phyloP scores from a whole-genome alignment of 345 rosid species.

The Clarkia xantiana region DNA sequence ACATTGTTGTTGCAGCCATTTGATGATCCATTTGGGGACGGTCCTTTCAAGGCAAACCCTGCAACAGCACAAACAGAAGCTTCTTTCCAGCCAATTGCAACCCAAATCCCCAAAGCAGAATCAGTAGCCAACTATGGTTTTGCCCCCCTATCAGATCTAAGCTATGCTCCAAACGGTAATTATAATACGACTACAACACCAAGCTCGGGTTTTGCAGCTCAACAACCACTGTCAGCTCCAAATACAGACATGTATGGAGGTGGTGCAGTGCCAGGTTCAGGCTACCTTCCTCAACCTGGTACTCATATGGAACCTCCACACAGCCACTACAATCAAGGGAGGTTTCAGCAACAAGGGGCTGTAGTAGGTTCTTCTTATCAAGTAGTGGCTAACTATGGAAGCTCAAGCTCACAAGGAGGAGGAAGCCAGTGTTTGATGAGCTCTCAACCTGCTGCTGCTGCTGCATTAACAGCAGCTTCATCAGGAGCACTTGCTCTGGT shows the following conservation, averaged over 20 bases:
- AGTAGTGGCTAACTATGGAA: constrained; percentile 19
- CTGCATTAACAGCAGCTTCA: constrained; percentile 39
- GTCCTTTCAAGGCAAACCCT: constrained; percentile 70
- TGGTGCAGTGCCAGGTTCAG: not conserved
- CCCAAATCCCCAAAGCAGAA: constrained; percentile 23
- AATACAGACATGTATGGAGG: constrained; percentile 3
- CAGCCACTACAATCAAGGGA: too few relatives aligned
- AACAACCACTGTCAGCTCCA: not conserved
- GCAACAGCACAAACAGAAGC: constrained; percentile 26
- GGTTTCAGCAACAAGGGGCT: not conserved
- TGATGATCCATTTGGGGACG: constrained; percentile 83
- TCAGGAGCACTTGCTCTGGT: constrained; percentile 42
- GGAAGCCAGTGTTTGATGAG: constrained; percentile 15
- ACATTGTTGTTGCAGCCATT: constrained; percentile 33
- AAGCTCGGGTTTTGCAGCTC: not conserved
- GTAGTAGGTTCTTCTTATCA: constrained; percentile 13
- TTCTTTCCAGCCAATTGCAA: constrained; percentile 22
- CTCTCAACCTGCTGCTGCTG: constrained; percentile 31
- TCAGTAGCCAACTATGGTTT: not conserved
- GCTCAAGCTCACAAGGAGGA: constrained; percentile 32
- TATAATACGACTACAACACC: too few relatives aligned
- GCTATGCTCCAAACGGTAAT: not conserved
- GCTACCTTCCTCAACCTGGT: constrained; percentile 5
- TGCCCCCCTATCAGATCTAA: not conserved
- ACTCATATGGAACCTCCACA: too few relatives aligned